A percentile compares a stretch with the other conserved stretches of the same genome.
These are phyloP conservation scores for Trichophyton schoenleinii DNA, from an alignment of 2,329 filamentous ascomycete genomes.

Conservation along the genomic window DNA sequence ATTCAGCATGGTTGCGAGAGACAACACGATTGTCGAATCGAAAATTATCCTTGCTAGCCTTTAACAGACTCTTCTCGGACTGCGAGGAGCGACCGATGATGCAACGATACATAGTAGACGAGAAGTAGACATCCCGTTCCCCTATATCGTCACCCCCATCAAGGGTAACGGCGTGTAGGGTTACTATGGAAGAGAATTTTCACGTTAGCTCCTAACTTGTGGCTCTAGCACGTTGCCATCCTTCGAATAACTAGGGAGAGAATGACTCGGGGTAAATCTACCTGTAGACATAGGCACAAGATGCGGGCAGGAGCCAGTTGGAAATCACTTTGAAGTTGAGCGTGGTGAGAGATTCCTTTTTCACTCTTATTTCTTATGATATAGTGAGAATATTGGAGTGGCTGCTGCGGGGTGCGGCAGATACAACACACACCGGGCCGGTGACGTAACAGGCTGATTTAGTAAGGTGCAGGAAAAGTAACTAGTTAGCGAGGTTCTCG, in stretches of 20 bases:
- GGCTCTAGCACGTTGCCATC: background rate
- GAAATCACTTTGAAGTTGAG: background rate
- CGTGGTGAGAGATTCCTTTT: too few species aligned
- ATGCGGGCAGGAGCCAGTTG: background rate
- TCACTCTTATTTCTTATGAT: too few species aligned
- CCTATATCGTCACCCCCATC: slow-evolving; percentile 17
- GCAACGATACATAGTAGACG: slow-evolving; percentile 17
- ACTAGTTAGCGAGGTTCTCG: background rate
- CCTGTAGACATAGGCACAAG: background rate
- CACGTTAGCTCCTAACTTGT: background rate
- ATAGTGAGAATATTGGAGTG: background rate
- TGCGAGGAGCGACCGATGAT: slow-evolving; percentile 33
- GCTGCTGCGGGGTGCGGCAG: background rate
- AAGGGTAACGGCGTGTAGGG: slow-evolving; percentile 23
- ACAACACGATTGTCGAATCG: slow-evolving; percentile 38
- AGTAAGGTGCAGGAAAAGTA: too few species aligned
- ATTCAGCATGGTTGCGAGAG: slow-evolving; percentile 34
- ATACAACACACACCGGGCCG: background rate
- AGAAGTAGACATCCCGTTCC: slow-evolving; percentile 24
- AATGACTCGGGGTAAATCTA: background rate
- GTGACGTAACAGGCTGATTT: background rate
- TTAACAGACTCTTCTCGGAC: slow-evolving; percentile 25
- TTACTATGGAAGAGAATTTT: slow-evolving; percentile 17
- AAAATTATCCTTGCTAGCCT: slow-evolving; percentile 28
- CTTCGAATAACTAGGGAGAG: background rate